A percentile compares a stretch with the other conserved stretches of the same genome.
Evolutionary conservation across 768 basidiomycete genomes (phyloP).

Genomic region (Trametes villosa): DNA sequence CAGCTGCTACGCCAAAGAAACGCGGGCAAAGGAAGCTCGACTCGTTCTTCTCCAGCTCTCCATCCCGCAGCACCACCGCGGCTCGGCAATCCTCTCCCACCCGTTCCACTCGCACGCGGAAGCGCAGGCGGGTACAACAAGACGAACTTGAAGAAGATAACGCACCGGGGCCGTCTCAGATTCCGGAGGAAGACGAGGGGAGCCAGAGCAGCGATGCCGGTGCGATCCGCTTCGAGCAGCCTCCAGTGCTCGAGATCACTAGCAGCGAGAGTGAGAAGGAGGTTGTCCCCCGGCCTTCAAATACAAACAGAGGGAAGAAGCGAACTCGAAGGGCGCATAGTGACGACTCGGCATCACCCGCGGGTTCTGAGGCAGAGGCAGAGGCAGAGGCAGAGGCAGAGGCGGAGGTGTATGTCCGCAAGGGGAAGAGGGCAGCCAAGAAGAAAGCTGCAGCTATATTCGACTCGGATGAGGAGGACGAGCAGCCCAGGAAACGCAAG

Average conservation of each 20-base stretch:
- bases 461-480: constrained; percentile 44
- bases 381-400: constrained; percentile 15
- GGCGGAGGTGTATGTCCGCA: constrained; percentile 23
- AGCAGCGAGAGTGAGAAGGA: constrained; percentile 30
- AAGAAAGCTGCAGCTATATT: constrained; percentile 11
- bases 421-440: constrained; percentile 28
- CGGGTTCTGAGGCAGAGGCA: constrained; percentile 1
- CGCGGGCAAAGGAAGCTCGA: constrained; percentile 51
- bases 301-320: constrained; percentile 21
- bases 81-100: constrained; percentile 2
- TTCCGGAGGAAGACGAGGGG: constrained; percentile 22
- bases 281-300: constrained; percentile 28
- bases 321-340: constrained; percentile 24
- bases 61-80: constrained; percentile 23
- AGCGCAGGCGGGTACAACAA: neutral
- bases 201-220: constrained; percentile 50
- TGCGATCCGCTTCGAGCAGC: constrained; percentile 56
- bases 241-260: constrained; percentile 28
- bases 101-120: neutral
- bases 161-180: neutral
- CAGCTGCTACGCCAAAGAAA: constrained; percentile 30
- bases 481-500: constrained; percentile 43
- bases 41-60: constrained; percentile 36
- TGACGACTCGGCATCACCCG: constrained; percentile 15
- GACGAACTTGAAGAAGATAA: neutral